Evolutionary conservation across 1,139 yeast genomes (phyloP).

Genomic region (Pichia inconspicua): DNA sequence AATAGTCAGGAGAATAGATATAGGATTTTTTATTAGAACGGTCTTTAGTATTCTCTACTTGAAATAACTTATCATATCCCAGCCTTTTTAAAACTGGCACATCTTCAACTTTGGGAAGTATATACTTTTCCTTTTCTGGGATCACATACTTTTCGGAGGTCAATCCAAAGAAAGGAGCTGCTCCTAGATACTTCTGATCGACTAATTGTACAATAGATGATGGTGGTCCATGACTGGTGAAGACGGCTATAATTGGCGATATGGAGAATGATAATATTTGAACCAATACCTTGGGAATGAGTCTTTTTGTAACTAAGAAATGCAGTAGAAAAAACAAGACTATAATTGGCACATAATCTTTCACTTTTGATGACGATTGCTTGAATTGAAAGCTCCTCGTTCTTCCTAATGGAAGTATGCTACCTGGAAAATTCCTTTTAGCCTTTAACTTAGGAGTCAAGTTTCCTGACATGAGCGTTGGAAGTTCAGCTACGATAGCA

Average conservation of each 20-base stretch:
- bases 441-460: constrained; percentile 1
- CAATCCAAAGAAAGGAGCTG: constrained; percentile 6
- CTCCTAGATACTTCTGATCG: constrained; percentile 8
- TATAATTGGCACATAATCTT: constrained; percentile 5
- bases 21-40: constrained; percentile 38
- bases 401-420: constrained; percentile 5
- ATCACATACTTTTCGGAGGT: constrained; percentile 29
- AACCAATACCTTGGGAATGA: constrained; percentile 4
- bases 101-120: constrained; percentile 64
- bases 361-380: background rate
- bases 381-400: constrained; percentile 1
- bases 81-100: constrained; percentile 51
- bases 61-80: constrained; percentile 44
- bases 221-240: constrained; percentile 2
- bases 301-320: constrained; percentile 4
- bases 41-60: constrained; percentile 26
- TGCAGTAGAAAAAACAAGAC: constrained; percentile 4
- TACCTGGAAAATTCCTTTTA: constrained; percentile 1
- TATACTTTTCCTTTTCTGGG: constrained; percentile 42
- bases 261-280: background rate
- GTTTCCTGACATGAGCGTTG: background rate
- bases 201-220: constrained; percentile 5
- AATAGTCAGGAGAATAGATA: constrained; percentile 30
- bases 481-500: background rate
- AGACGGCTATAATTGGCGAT: constrained; percentile 1